Conservation (phyloP, 2,329 filamentous ascomycete genomes). For the Aspergillus floridensis region DNA sequence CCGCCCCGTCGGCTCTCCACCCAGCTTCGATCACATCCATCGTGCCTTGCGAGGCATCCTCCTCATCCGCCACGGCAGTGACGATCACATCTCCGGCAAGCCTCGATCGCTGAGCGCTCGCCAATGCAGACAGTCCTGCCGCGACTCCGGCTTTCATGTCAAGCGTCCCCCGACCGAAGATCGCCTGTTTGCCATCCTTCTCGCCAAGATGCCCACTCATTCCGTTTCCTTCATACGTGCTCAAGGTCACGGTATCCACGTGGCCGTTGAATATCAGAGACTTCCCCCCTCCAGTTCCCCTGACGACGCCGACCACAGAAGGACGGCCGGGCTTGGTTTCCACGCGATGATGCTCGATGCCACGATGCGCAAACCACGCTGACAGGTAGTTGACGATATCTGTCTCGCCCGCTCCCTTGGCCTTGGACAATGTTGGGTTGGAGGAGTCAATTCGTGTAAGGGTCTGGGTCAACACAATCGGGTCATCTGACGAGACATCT, state of each 20-base stretch:
- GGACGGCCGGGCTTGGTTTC: conserved; percentile 49
- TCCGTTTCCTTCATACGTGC: conserved; percentile 48
- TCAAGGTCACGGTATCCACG: conserved; percentile 52
- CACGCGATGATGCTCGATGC: conserved; percentile 52
- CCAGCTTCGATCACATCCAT: conserved; percentile 51
- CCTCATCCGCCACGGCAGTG: conserved; percentile 55
- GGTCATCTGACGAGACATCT: conserved; percentile 44
- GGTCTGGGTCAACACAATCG: conserved; percentile 44
- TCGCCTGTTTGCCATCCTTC: conserved; percentile 33
- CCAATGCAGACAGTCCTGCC: conserved; percentile 45
- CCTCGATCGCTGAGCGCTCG: conserved; percentile 28
- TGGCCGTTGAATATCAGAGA: conserved; percentile 55
- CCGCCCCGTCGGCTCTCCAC: conserved; percentile 53
- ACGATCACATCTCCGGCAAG: conserved; percentile 53
- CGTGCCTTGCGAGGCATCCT: conserved; percentile 52
- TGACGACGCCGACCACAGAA: conserved; percentile 50
- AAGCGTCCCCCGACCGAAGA: conserved; percentile 49
- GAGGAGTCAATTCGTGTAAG: conserved; percentile 53
- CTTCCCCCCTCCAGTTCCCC: conserved; percentile 49
- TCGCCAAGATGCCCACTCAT: conserved; percentile 41
- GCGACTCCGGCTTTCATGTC: conserved; percentile 57
- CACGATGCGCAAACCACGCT: conserved; percentile 53
- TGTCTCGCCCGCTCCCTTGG: conserved; percentile 47
- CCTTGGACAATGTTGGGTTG: conserved; percentile 44
- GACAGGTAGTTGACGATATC: conserved; percentile 48